Base-by-base conservation (phyloP, 768 basidiomycete genomes). In the Tephrocybe rancida region DNA sequence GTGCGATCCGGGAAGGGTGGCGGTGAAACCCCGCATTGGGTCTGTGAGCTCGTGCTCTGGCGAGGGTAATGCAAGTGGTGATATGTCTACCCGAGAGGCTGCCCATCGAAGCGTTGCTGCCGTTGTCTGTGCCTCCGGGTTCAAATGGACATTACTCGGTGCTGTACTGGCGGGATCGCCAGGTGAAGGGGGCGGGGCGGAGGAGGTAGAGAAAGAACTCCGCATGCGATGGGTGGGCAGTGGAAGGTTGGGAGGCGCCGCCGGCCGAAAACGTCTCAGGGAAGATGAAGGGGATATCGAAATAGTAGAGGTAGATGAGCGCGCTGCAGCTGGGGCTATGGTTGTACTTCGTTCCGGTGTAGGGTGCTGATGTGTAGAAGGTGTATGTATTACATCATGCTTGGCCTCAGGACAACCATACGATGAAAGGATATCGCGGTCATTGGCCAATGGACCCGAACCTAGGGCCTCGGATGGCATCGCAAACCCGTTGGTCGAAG, bases 31-130 rank as follows among this genome's bases (percentile, higher is more conserved):
- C 32, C 90, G 84, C 84, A 97, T 86, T 0, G 95, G 95, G 69
- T 97, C 95, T 9, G 87, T 87, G 22, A 96, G 80, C 64, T 97
- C 95, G 60, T 90, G 86, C 64, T 98, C 95, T 0, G 95, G 95
- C 10, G 88, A 92, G 2, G 95, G 94, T 0, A 95, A 78, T 0
- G 91, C 86, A 22, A 98, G 77, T 0, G 95, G 95, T 0, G 92
- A 87, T 50, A 98, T 84, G 60, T 91, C 85, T 9, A 92, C 85
- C 21, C 88, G 79, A 9, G 88, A 83, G 2, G 86, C 91, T n/a
- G 92, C 92, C 81, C 85, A 86, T 32, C 92, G 88, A 72, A 95
- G 84, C 1, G 92, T 86, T 0, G 92, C 92, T 0, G 90, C 91
- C 2, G 86, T 75, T 0, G 88, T 82, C 19, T 84, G 81, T 1